phyloP scores from a whole-genome alignment of 257 asterid genomes.

The Rehmannia glutinosa region DNA sequence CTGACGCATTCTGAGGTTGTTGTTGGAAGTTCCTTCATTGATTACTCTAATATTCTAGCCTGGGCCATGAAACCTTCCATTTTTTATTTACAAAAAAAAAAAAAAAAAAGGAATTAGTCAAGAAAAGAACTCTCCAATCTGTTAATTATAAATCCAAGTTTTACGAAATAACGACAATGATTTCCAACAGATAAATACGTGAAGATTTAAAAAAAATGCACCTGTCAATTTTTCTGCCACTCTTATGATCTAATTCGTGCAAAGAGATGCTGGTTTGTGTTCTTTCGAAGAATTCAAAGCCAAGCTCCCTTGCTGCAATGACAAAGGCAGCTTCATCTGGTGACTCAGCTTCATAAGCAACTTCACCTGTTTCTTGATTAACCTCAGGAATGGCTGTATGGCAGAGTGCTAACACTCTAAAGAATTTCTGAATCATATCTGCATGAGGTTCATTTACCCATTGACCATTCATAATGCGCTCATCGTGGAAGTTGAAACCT shows the following conservation, averaged over 20 bases:
- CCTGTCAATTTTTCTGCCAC: slow-evolving; percentile 65
- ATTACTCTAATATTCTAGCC: too few relatives aligned
- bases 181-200: neutral
- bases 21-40: too few relatives aligned
- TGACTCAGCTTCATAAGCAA: slow-evolving; percentile 92
- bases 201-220: slow-evolving; percentile 15
- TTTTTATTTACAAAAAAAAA: too few relatives aligned
- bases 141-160: neutral
- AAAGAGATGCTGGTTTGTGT: slow-evolving; percentile 74
- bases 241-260: slow-evolving; percentile 66
- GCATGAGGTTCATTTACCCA: slow-evolving; percentile 71
- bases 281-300: slow-evolving; percentile 79
- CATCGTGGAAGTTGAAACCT: slow-evolving; percentile 87
- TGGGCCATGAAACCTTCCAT: too few relatives aligned
- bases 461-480: slow-evolving; percentile 74
- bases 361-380: slow-evolving; percentile 50
- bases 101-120: too few relatives aligned
- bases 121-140: neutral
- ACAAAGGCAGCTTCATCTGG: slow-evolving; percentile 99
- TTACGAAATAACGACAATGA: neutral
- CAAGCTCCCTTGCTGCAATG: slow-evolving; percentile 90
- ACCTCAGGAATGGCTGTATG: slow-evolving; percentile 96
- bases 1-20: too few relatives aligned
- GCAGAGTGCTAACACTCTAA: slow-evolving; percentile 80
- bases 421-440: slow-evolving; percentile 67